These are phyloP conservation scores for Rhodotorula sp. DNA, from an alignment of 1,284 basidiomycete genomes.

Conservation along the genomic window DNA sequence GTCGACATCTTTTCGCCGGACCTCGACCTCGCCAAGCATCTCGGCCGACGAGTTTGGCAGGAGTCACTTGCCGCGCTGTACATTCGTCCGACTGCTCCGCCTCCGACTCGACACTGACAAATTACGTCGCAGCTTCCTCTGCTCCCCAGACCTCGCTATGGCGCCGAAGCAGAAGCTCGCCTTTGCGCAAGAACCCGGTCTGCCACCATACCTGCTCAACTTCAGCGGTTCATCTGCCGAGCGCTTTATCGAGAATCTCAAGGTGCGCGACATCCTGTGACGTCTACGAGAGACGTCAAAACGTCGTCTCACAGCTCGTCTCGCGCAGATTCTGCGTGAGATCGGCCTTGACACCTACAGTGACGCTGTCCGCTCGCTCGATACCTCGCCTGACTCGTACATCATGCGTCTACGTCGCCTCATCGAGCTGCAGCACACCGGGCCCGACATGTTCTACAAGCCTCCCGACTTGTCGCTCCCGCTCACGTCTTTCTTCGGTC, in stretches of 20 bases:
- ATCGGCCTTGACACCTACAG: slow-evolving; percentile 61
- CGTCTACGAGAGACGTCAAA: too few relatives aligned
- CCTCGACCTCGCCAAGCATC: slow-evolving; percentile 67
- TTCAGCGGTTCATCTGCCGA: slow-evolving; percentile 71
- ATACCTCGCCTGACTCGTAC: background rate
- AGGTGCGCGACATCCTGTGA: slow-evolving; percentile 56
- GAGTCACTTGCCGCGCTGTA: slow-evolving; percentile 68
- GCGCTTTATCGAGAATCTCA: slow-evolving; percentile 75
- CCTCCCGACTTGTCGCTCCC: slow-evolving; percentile 42
- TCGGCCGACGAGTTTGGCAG: slow-evolving; percentile 76
- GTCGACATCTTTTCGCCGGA: slow-evolving; percentile 77
- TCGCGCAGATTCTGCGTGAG: slow-evolving; percentile 65
- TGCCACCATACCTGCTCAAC: slow-evolving; percentile 68
- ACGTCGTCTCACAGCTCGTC: background rate
- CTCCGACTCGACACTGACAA: background rate
- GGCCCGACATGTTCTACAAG: slow-evolving; percentile 66
- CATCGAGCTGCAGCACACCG: slow-evolving; percentile 62
- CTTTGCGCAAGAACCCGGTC: slow-evolving; percentile 62
- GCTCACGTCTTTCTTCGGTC: slow-evolving; percentile 65
- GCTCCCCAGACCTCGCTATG: slow-evolving; percentile 63
- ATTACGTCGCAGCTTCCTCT: slow-evolving; percentile 55
- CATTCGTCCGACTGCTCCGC: background rate
- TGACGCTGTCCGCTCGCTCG: slow-evolving; percentile 55
- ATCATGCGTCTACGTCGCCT: slow-evolving; percentile 34
- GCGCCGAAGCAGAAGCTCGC: slow-evolving; percentile 62